phyloP scores from a whole-genome alignment of 192 early-diverging fungal genomes.

The Mortierella hygrophila region DNA sequence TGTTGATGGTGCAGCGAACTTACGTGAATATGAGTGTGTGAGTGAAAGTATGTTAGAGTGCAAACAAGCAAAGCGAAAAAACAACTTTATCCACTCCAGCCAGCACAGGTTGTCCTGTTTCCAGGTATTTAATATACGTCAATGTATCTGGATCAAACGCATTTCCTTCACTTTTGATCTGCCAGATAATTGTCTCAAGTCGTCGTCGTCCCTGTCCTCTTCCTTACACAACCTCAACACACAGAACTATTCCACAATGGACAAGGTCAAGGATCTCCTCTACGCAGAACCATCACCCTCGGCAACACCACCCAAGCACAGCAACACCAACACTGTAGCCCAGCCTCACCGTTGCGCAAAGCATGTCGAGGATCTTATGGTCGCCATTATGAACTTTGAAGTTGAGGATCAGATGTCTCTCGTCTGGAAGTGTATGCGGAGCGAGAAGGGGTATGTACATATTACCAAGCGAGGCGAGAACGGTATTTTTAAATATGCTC shows the following conservation, averaged over 20 bases:
- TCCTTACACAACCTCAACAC: neutral
- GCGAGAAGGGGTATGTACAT: conserved; percentile 35
- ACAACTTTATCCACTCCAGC: neutral
- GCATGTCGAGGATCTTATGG: conserved; percentile 53
- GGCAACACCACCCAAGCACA: neutral
- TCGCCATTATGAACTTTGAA: conserved; percentile 42
- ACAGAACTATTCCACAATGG: conserved; percentile 11
- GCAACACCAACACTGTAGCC: neutral
- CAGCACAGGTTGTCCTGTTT: too few relatives aligned
- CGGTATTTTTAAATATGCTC: neutral
- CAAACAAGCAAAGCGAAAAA: neutral
- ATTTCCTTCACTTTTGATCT: neutral
- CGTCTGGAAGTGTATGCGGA: conserved; percentile 48
- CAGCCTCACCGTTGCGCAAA: conserved; percentile 49
- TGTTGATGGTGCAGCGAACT: neutral
- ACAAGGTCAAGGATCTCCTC: conserved; percentile 29
- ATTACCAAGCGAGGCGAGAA: too few relatives aligned
- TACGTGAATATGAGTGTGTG: neutral
- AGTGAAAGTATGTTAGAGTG: neutral
- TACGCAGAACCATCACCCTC: conserved; percentile 20
- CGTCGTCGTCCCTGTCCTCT: neutral
- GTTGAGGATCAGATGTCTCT: conserved; percentile 46
- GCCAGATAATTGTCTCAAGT: neutral
- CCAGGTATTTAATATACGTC: neutral
- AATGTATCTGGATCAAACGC: neutral